Percentiles rank a stretch among this genome's conserved stretches.
These are phyloP conservation scores for Vaccinium vitisidaea DNA, from an alignment of 148 eudicot species.

Conservation along the genomic window DNA sequence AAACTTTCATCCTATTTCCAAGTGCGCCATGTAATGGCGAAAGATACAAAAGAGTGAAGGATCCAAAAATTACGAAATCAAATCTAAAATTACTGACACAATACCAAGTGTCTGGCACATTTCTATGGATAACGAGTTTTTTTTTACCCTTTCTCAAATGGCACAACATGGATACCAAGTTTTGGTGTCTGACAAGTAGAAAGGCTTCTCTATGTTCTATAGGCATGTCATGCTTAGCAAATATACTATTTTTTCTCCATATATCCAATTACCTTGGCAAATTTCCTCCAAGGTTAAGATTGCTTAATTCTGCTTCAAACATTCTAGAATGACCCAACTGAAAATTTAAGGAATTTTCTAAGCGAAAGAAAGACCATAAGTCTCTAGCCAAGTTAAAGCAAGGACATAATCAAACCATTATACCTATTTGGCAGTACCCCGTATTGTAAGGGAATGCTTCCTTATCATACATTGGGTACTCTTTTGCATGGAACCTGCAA, in stretches of 20 bases:
- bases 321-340: not conserved
- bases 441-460: constrained; percentile 63
- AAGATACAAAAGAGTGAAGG: not conserved
- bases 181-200: not conserved
- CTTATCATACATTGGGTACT: constrained; percentile 82
- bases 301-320: not conserved
- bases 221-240: not conserved
- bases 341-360: not conserved
- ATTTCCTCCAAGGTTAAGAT: not conserved
- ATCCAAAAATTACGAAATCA: not conserved
- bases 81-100: not conserved
- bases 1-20: not conserved
- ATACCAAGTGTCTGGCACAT: not conserved
- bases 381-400: not conserved
- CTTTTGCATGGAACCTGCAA: constrained; percentile 95
- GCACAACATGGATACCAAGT: not conserved
- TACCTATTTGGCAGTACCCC: constrained; percentile 96
- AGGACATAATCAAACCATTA: not conserved
- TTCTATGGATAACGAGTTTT: not conserved
- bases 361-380: not conserved
- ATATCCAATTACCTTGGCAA: not conserved
- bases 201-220: not conserved
- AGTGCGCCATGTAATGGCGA: not conserved
- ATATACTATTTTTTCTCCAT: not conserved
- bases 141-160: not conserved